Evolutionary conservation across 352 stramenopile species (phyloP), one percentile per base, ranked within the genome.

Genomic region (Globisporangium recalcitrans): DNA sequence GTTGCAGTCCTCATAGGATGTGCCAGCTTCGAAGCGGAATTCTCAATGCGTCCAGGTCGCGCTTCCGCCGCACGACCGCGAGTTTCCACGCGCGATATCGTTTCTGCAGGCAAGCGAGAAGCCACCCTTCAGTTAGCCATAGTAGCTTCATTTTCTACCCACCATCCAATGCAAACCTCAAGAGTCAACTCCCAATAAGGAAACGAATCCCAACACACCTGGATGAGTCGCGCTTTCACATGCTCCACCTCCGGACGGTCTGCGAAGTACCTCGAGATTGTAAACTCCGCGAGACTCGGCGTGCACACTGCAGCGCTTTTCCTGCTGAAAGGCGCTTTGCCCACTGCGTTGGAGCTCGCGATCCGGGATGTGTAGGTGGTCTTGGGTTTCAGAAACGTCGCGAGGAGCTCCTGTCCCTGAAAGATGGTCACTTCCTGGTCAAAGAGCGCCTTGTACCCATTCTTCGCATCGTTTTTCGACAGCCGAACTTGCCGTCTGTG

Each of bases 231-330:
- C 4, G 83, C 75, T 44, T 80, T 81, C n/a, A 52, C 58, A 49
- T 92, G 79, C 56, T 92, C 80, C 14, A 78, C 58, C 14, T 42
- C 27, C 26, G 78, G 78, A 0, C 81, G 75, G 36, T 71, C 59
- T 8, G 72, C 69, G 49, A 87, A 87, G 51, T 90, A 91, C 27
- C 52, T 71, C 1, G 69, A 60, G 62, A 92, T 74, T 24, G 83
- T 92, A 62, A 81, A 87, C 29, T 80, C 74, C 9, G 90, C 77
- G 21, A 92, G 79, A 63, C 79, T 90, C 13, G 83, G 83, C 10
- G 77, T 90, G 9, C 48, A 53, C 48, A 81, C 60, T 14, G 73
- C 29, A 0, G 48, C 53, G 4, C 74, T 82, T 54, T 70, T 69
- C 5, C 66, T 59, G 54, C 78, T 88, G 44, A 77, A 82, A 8